Evolutionary conservation across 164 flowering plant genomes (phyloP).

Genomic region (Akebia trifoliata): DNA sequence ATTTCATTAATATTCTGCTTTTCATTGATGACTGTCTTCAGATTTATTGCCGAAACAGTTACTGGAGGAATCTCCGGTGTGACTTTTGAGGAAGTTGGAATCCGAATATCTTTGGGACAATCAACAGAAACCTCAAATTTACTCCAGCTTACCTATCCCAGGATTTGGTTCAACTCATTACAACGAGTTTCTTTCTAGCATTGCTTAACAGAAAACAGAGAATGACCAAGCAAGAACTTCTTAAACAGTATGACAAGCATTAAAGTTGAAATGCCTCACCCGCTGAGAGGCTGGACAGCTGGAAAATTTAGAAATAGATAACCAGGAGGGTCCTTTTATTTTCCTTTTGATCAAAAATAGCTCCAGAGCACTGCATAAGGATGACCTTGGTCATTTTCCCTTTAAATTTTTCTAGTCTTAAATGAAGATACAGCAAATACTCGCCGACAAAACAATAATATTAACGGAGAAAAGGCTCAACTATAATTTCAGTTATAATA

Average conservation of each 20-base stretch:
- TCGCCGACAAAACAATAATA: not conserved
- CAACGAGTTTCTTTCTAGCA: not conserved
- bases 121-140: conserved; percentile 84
- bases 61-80: conserved; percentile 71
- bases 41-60: conserved; percentile 75
- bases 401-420: not conserved
- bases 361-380: conserved; percentile 80
- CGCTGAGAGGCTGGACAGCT: conserved; percentile 48
- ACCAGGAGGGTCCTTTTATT: conserved; percentile 93
- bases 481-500: not conserved
- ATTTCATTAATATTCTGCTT: conserved; percentile 80
- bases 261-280: conserved; percentile 38
- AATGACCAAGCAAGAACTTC: not conserved
- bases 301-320: conserved; percentile 68
- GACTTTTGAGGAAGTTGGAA: conserved; percentile 42
- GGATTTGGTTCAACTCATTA: conserved; percentile 5
- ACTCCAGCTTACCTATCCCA: conserved; percentile 95
- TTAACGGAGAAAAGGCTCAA: not conserved
- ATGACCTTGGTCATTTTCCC: conserved; percentile 9
- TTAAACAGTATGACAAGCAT: not conserved
- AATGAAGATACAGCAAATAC: not conserved
- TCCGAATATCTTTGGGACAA: conserved; percentile 58
- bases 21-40: conserved; percentile 77
- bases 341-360: conserved; percentile 86
- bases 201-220: not conserved